Evolutionary conservation across 495 filamentous ascomycete genomes (phyloP).

Genomic region (Entonaema liquescens): DNA sequence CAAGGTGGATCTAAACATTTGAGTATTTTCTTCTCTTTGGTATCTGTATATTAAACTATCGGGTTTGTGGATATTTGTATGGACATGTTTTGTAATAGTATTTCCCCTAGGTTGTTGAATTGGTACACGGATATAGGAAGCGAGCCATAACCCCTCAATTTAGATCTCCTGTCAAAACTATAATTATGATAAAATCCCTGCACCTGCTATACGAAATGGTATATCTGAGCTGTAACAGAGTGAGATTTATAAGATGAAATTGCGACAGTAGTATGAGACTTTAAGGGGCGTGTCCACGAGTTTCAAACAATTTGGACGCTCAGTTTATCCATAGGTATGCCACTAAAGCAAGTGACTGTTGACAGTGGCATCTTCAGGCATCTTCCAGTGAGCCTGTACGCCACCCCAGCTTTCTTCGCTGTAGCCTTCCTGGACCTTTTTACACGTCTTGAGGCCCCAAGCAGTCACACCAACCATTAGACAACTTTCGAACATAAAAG

Average conservation of each 20-base stretch:
- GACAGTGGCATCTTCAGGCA: conserved; percentile 54
- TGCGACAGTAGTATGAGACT: not conserved
- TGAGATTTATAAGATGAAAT: not conserved
- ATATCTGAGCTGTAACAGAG: no score
- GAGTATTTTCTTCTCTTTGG: not conserved
- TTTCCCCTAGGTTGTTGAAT: not conserved
- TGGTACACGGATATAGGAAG: not conserved
- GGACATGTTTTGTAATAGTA: not conserved
- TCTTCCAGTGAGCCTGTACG: conserved; percentile 78
- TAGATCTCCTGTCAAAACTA: not conserved
- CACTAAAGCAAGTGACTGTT: conserved; percentile 39
- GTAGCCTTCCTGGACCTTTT: conserved; percentile 85
- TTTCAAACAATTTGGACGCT: not conserved
- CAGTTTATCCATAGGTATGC: not conserved
- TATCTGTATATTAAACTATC: not conserved
- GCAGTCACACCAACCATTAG: conserved; percentile 92
- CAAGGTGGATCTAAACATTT: no score
- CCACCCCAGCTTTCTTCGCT: conserved; percentile 86
- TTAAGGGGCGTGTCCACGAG: not conserved
- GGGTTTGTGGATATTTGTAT: not conserved
- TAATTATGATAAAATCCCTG: not conserved
- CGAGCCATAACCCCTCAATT: not conserved
- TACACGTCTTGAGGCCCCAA: conserved; percentile 85
- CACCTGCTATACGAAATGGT: no score
- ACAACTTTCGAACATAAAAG: conserved; percentile 75